Percentiles rank a stretch among this genome's conserved stretches.
These are phyloP conservation scores for Psidium friedrichsthalianum DNA, from an alignment of 345 rosid genomes.

Conservation along the genomic window DNA sequence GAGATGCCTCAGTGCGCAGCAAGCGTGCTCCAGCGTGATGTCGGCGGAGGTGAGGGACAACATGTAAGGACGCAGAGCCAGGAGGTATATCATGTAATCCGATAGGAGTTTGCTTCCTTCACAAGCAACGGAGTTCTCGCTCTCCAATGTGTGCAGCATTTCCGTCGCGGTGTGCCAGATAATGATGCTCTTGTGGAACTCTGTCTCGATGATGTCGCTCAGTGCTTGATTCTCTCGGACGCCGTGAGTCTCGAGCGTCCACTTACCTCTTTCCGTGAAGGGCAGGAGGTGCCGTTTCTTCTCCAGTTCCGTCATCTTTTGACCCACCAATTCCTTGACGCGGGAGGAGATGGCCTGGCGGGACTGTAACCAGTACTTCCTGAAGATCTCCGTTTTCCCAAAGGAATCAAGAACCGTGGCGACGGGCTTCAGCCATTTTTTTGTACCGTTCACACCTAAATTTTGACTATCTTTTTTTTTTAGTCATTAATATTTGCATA, in stretches of 20 bases:
- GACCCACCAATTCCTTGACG: background rate
- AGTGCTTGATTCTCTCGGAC: background rate
- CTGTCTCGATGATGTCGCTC: background rate
- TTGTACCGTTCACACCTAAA: too few species aligned
- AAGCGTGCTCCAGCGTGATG: background rate
- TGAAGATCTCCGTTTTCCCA: background rate
- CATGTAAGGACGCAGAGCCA: background rate
- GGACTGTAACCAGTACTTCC: background rate
- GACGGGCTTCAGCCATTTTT: background rate
- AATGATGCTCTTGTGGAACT: constrained; percentile 5
- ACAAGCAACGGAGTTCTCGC: background rate
- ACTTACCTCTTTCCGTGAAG: background rate
- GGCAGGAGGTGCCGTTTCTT: background rate
- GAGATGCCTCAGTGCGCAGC: background rate
- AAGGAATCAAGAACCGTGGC: background rate
- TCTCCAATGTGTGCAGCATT: background rate
- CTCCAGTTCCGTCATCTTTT: background rate
- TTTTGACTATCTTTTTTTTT: too few species aligned
- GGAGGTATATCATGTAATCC: constrained; percentile 1
- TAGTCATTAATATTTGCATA: too few species aligned
- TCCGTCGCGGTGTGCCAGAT: constrained; percentile 4
- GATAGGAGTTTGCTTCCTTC: background rate
- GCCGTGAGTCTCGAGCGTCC: background rate
- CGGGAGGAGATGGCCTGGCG: background rate
- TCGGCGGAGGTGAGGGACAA: background rate